A percentile compares a stretch with the other conserved stretches of the same genome.
Conservation (phyloP, 306 rosid species). For the Prinsepia uniflora region DNA sequence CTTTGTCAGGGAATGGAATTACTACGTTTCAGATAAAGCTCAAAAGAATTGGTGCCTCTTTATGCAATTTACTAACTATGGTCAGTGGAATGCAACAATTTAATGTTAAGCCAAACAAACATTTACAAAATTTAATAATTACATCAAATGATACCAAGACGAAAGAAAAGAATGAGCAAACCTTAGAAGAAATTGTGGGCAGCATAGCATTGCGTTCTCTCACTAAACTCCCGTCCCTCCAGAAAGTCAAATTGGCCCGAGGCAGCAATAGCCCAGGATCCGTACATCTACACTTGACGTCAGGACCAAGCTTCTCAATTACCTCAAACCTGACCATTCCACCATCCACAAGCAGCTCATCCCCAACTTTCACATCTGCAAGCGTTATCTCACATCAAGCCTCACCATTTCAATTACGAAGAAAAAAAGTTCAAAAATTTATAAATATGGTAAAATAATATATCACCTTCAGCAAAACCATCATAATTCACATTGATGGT, state of each 20-base stretch:
- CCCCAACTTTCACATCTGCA: constrained; percentile 84
- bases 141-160: background rate
- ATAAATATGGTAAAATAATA: background rate
- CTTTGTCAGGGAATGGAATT: background rate
- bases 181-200: constrained; percentile 97
- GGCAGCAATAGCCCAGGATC: constrained; percentile 96
- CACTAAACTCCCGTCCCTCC: constrained; percentile 95
- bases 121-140: background rate
- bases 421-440: background rate
- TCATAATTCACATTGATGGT: constrained; percentile 84
- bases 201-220: constrained; percentile 96
- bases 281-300: constrained; percentile 89
- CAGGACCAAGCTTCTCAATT: constrained; percentile 90
- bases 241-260: constrained; percentile 94
- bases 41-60: too few relatives aligned
- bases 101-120: background rate
- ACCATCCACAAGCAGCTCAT: constrained; percentile 95
- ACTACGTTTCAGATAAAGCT: too few relatives aligned
- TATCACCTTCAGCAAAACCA: constrained; percentile 88
- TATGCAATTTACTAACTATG: background rate
- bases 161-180: constrained; percentile 18
- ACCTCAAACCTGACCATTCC: constrained; percentile 99
- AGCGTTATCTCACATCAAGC: constrained; percentile 21
- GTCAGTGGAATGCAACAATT: background rate
- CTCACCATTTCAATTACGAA: constrained; percentile 13